Percentiles rank a stretch among this genome's conserved stretches.
Conservation (phyloP, 1,284 basidiomycete species). For the Pyrrhoderma noxium region DNA sequence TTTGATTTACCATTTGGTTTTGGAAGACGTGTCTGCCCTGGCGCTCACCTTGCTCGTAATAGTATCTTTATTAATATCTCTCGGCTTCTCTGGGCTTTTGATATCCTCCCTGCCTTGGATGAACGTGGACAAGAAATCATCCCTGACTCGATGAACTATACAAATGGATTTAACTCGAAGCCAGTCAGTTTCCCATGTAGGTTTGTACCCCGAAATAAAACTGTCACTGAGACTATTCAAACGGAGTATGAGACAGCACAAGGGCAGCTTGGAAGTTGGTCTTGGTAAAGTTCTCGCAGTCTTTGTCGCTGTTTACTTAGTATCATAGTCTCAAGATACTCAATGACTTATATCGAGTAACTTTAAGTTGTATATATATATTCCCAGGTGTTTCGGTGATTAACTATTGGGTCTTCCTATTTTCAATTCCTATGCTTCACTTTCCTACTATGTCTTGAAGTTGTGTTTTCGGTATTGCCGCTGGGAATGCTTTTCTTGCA, state of each 20-base stretch:
- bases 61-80: conserved; percentile 37
- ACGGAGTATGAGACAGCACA: conserved; percentile 25
- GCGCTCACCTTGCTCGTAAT: conserved; percentile 39
- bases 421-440: too few relatives aligned
- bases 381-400: too few relatives aligned
- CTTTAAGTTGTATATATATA: too few relatives aligned
- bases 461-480: conserved; percentile 56
- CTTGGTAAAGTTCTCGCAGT: conserved; percentile 26
- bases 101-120: conserved; percentile 29
- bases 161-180: conserved; percentile 40
- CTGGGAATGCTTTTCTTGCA: conserved; percentile 41
- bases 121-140: conserved; percentile 16
- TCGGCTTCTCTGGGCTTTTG: conserved; percentile 37
- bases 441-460: conserved; percentile 36
- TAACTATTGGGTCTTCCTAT: too few relatives aligned
- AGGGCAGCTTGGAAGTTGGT: conserved; percentile 16
- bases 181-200: conserved; percentile 36
- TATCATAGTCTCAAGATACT: too few relatives aligned
- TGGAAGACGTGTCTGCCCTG: conserved; percentile 39
- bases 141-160: conserved; percentile 33
- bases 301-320: too few relatives aligned
- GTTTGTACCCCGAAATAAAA: conserved; percentile 27
- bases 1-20: conserved; percentile 43
- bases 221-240: conserved; percentile 24
- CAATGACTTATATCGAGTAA: too few relatives aligned